Evolutionary conservation across 192 early-diverging fungal species (phyloP), one percentile per base, ranked within the genome.

Genomic region (Radiomyces spectabilis): DNA sequence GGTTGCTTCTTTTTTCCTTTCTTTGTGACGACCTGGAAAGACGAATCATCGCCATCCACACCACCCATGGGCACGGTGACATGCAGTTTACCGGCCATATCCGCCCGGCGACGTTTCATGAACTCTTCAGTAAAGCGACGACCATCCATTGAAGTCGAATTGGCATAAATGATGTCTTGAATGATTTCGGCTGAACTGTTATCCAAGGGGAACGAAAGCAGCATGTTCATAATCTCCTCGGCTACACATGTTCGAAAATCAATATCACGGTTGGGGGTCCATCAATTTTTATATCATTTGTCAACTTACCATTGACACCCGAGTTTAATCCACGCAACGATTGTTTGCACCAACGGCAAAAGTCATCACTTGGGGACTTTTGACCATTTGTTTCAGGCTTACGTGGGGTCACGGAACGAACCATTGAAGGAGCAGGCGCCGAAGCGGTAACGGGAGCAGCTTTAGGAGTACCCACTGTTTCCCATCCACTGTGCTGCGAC

Each of bases 61-160:
- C 57, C 47, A 5, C 32, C 9, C 19, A 30, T 22, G 19, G 57
- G 50, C 24, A 32, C 40, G 16, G 35, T 60, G 48, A 37, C 34
- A 51, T 53, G 64, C 46, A 55, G 62, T 54, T 59, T 66, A 56
- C 69, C 69, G 34, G 56, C 42, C 16, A 71, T 61, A 61, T 91
- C 88, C 12, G 75, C 84, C 61, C 81, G 83, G 46, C 88, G 79
- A 24, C 84, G 80, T 53, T 80, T 82, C 41, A 85, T 76, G 66
- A 88, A 91, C 59, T 91, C 88, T 18, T 85, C 78, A 18, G 88
- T 82, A 71, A 91, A 91, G 7, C 79, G 80, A 31, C 84, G 82
- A 39, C 86, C 85, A 51, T 88, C 81, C 57, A 91, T 69, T 7
- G 78, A 76, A 21, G 76, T 58, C 1, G 88, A 88, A 59, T 85